phyloP scores from a whole-genome alignment of 2,329 filamentous ascomycete species.

The Neofusicoccum parvum region DNA sequence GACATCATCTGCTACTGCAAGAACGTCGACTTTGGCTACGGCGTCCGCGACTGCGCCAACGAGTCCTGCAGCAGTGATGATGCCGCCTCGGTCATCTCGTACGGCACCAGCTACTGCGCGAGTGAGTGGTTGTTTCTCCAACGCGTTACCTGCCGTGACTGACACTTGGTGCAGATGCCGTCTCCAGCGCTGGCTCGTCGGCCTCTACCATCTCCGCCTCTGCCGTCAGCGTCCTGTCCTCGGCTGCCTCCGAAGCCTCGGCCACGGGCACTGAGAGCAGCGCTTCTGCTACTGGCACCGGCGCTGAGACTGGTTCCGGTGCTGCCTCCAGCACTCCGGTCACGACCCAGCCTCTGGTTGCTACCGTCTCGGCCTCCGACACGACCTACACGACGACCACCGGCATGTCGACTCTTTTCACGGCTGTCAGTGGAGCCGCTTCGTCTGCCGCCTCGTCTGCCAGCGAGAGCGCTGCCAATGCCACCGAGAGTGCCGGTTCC shows the following conservation, averaged over 20 bases:
- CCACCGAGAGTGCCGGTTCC: conserved; percentile 18
- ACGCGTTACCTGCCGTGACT: neutral
- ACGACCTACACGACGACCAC: conserved; percentile 30
- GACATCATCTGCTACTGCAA: conserved; percentile 49
- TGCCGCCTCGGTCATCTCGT: conserved; percentile 35
- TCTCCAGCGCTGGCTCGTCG: conserved; percentile 20
- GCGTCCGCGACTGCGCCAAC: conserved; percentile 51
- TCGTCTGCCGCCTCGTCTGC: conserved; percentile 23
- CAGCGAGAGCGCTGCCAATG: neutral
- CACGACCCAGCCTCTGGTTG: conserved; percentile 12
- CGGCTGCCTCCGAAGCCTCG: conserved; percentile 20
- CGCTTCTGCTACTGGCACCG: neutral
- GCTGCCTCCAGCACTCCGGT: conserved; percentile 25
- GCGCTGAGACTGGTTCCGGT: conserved; percentile 18
- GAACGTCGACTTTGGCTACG: conserved; percentile 48
- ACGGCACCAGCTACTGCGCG: conserved; percentile 36
- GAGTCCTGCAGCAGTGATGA: conserved; percentile 40
- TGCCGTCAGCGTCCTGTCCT: conserved; percentile 30
- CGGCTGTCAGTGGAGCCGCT: conserved; percentile 15
- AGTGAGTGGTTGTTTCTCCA: conserved; percentile 27
- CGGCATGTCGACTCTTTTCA: conserved; percentile 22
- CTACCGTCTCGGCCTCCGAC: conserved; percentile 22
- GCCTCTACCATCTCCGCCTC: conserved; percentile 22
- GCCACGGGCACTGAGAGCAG: conserved; percentile 7
- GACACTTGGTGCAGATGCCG: conserved; percentile 12